Conservation (phyloP, 139 green algal species). For the Micromonas pusilla region DNA sequence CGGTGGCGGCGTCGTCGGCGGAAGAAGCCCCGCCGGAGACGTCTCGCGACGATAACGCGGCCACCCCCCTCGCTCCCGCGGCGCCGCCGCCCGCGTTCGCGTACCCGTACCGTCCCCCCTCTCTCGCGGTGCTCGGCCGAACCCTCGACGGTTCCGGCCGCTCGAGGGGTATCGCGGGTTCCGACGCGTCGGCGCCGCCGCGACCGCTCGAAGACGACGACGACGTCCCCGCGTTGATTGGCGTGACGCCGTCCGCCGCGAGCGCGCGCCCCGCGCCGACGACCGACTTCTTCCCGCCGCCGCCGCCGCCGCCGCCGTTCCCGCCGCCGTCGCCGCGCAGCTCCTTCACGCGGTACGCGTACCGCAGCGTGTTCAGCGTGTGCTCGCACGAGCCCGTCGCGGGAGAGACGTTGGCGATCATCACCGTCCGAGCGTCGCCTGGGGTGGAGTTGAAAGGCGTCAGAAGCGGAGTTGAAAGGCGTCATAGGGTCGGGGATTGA, state of each 20-base stretch:
- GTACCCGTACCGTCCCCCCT: no score
- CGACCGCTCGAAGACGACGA: neutral
- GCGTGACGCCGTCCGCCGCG: neutral
- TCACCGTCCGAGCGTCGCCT: conserved; percentile 79
- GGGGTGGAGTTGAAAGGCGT: no score
- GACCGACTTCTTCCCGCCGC: neutral
- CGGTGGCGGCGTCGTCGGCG: neutral
- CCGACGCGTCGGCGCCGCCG: neutral
- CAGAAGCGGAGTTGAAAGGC: no score
- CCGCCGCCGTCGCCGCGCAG: neutral
- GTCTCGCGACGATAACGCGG: no score
- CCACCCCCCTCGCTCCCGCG: no score
- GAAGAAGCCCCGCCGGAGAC: no score
- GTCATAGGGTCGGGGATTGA: no score
- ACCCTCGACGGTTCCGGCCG: no score
- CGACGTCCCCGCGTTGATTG: neutral
- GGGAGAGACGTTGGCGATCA: conserved; percentile 96
- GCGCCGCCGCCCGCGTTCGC: no score
- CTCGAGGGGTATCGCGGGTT: no score
- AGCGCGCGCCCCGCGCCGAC: neutral
- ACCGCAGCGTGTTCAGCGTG: conserved; percentile 96
- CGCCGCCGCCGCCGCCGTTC: no score
- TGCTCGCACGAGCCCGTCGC: conserved; percentile 80
- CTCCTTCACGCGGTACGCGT: conserved; percentile 65
- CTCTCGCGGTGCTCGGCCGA: no score